phyloP scores from a whole-genome alignment of 2,329 filamentous ascomycete genomes.

The Thielaviopsis euricoi region DNA sequence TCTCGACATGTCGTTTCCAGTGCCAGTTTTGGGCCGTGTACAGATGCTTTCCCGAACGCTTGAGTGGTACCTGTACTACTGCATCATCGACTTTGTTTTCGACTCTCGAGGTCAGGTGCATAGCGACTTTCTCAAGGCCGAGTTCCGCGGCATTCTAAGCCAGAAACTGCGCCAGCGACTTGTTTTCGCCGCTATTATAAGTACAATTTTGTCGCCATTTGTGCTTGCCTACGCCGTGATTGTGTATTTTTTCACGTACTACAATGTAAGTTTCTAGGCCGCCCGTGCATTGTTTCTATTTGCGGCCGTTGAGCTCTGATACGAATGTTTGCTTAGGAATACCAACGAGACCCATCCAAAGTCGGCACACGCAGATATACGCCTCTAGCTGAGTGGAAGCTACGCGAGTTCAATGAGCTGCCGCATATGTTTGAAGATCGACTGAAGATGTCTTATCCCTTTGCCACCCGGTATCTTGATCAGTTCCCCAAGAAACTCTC shows the following conservation, averaged over 20 bases:
- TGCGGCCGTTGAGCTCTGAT: background rate
- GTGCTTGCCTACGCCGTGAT: conserved; percentile 74
- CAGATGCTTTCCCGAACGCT: conserved; percentile 80
- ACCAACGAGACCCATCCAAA: conserved; percentile 80
- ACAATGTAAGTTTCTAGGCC: conserved; percentile 45
- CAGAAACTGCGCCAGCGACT: conserved; percentile 63
- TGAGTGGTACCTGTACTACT: conserved; percentile 82
- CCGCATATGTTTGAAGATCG: conserved; percentile 82
- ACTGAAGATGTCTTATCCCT: conserved; percentile 86
- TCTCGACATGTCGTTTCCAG: conserved; percentile 65
- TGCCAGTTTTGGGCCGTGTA: conserved; percentile 65
- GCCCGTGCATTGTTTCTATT: background rate
- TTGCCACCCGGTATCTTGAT: conserved; percentile 79
- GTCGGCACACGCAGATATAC: conserved; percentile 85
- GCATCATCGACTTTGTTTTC: conserved; percentile 87
- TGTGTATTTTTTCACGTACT: conserved; percentile 88
- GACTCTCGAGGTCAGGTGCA: conserved; percentile 77
- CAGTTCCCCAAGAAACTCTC: conserved; percentile 95
- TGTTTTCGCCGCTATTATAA: conserved; percentile 68
- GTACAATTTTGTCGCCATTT: conserved; percentile 72
- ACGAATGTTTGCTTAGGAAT: conserved; percentile 43
- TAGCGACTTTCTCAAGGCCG: conserved; percentile 69
- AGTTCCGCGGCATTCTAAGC: conserved; percentile 63
- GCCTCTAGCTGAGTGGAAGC: conserved; percentile 91
- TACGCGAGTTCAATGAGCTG: conserved; percentile 94